A percentile compares a stretch with the other conserved stretches of the same genome.
These are phyloP conservation scores for Trichoderma sp. DNA, from an alignment of 2,329 filamentous ascomycete genomes.

Conservation along the genomic window DNA sequence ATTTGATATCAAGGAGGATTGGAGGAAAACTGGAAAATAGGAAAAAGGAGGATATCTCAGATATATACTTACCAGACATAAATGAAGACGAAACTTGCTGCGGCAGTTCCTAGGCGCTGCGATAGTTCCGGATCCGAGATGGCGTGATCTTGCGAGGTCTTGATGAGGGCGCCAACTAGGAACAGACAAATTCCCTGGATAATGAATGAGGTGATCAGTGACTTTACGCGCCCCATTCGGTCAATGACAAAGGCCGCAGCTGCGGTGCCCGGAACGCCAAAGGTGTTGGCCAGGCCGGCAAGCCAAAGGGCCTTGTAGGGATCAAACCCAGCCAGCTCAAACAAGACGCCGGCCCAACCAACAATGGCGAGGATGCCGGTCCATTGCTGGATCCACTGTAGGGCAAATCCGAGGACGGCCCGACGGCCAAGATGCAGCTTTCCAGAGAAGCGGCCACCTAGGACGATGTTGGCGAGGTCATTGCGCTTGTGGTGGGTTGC, in stretches of 20 bases:
- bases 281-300: conserved; percentile 52
- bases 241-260: conserved; percentile 54
- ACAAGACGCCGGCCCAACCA: conserved; percentile 34
- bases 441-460: conserved; percentile 39
- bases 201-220: conserved; percentile 34
- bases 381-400: conserved; percentile 48
- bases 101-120: conserved; percentile 26
- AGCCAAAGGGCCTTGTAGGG: conserved; percentile 38
- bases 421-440: conserved; percentile 42
- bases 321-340: conserved; percentile 30
- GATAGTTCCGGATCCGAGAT: conserved; percentile 22
- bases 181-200: conserved; percentile 34
- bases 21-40: neutral
- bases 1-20: neutral
- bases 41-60: neutral
- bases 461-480: conserved; percentile 42
- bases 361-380: conserved; percentile 46
- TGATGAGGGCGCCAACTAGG: conserved; percentile 37
- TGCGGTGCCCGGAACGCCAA: conserved; percentile 53
- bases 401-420: conserved; percentile 42
- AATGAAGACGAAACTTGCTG: conserved; percentile 30
- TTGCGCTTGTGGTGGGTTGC: conserved; percentile 41
- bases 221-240: conserved; percentile 44
- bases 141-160: conserved; percentile 27
- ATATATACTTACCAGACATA: conserved; percentile 28